phyloP scores from a whole-genome alignment of 2,329 filamentous ascomycete species.

The Tolypocladium endophyticum region DNA sequence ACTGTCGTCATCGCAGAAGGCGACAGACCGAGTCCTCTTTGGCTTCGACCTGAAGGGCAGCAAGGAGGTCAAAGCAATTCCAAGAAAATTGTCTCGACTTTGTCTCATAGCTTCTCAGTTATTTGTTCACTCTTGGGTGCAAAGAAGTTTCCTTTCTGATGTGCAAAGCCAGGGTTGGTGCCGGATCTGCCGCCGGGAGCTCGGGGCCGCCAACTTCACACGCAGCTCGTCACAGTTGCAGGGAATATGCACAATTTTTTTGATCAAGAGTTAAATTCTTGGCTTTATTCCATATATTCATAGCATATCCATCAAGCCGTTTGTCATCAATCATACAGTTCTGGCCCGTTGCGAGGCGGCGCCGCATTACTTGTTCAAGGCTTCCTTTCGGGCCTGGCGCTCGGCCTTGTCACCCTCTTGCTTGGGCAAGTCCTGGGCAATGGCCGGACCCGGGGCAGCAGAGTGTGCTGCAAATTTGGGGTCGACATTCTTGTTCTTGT shows the following conservation, averaged over 20 bases:
- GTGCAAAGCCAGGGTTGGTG: not conserved
- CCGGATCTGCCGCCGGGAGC: not conserved
- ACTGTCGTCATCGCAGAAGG: not conserved
- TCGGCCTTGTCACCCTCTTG: conserved; percentile 59
- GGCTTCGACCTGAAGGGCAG: not conserved
- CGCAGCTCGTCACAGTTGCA: not conserved
- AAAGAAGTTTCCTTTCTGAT: not conserved
- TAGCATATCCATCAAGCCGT: not conserved
- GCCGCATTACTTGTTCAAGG: conserved; percentile 45
- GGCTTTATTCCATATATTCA: not conserved
- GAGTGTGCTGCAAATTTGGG: conserved; percentile 39
- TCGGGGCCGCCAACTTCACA: not conserved
- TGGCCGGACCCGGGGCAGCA: conserved; percentile 47
- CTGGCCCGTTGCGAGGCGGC: not conserved
- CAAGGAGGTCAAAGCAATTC: not conserved
- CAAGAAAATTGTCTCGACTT: not conserved
- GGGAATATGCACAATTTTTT: not conserved
- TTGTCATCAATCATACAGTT: not conserved
- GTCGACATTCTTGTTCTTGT: conserved; percentile 16
- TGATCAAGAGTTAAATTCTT: not conserved
- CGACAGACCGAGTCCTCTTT: not conserved
- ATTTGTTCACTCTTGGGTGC: not conserved
- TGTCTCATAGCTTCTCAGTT: not conserved
- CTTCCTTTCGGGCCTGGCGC: conserved; percentile 51
- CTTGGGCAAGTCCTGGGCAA: conserved; percentile 41